Conservation (phyloP, 495 filamentous ascomycete genomes). For the Daldinia caldariorum region DNA sequence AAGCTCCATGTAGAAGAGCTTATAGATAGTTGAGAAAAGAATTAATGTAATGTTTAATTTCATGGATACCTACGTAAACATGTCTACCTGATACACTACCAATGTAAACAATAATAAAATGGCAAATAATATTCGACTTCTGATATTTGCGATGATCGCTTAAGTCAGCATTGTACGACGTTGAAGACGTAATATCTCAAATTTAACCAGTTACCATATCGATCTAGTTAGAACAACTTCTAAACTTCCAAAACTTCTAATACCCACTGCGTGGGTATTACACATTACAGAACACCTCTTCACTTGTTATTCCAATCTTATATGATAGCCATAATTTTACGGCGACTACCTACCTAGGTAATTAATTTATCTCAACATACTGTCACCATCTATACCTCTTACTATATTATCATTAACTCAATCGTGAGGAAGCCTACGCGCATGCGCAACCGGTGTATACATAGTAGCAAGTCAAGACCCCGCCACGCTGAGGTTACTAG, state of each 20-base stretch:
- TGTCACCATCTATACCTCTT: no score
- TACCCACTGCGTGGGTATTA: background rate
- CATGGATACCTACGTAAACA: background rate
- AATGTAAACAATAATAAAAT: background rate
- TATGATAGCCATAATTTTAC: no score
- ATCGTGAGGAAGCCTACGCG: no score
- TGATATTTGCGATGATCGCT: background rate
- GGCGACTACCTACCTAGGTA: no score
- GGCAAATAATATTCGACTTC: background rate
- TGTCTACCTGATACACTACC: no score
- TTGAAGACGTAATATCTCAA: background rate
- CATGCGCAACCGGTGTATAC: no score
- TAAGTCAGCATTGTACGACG: conserved; percentile 2
- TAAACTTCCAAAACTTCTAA: background rate
- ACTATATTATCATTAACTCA: no score
- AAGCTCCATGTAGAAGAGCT: background rate
- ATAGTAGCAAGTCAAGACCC: no score
- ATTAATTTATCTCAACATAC: no score
- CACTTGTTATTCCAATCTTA: background rate
- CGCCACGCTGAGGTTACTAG: no score
- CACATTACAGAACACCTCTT: background rate
- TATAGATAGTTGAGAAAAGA: background rate
- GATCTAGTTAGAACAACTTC: background rate
- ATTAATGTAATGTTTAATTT: background rate
- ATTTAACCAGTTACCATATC: background rate